Evolutionary conservation across 2,329 filamentous ascomycete genomes (phyloP), one percentile per base, ranked within the genome.

Genomic region (Juglanconis oblonga): DNA sequence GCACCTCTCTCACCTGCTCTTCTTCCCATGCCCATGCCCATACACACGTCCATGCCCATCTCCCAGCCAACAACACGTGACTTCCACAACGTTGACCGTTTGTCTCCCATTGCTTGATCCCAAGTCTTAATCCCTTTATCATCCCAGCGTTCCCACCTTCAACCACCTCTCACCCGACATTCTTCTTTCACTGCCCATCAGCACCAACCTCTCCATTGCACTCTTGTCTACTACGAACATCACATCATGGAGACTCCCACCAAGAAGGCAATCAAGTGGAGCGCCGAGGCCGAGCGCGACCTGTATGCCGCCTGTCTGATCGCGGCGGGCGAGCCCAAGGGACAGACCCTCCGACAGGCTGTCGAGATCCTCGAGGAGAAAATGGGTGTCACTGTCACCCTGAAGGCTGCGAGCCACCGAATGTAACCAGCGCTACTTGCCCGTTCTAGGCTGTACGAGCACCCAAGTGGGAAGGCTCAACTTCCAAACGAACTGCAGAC

Each of bases 271-370:
- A 70, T 70, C 66, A 66, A 58, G 6, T 71, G 70, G 70, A 64
- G 66, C 31, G 62, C 67, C 11, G 55, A 59, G 3, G 64, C 67
- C 3, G 65, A 73, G 35, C 65, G 69, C 8, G 69, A 71, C 44
- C 66, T 74, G 1, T 67, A 73, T 7, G 62, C 64, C 11, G 67
- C 65, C 31, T 63, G 71, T 8, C 55, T 63, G 4, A 63, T 70
- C 1, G 65, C 64, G 1, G 36, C 68, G 0, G 55, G 60, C 11
- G 71, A 70, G 0, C 64, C 58, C 8, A 65, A 65, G 36, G 65
- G 67, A 2, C 61, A 68, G 14, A 65, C 61, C 29, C 59, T 73
- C 9, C 64, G 64, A 3, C 31, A 50, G 0, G 65, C 73, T 31
- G 64, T 67, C 50, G 58, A 59, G 0, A 64, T 63, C 3, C 67